These are phyloP conservation scores for Lachnellula occidentalis DNA, from an alignment of 2,329 filamentous ascomycete species.

Conservation along the genomic window DNA sequence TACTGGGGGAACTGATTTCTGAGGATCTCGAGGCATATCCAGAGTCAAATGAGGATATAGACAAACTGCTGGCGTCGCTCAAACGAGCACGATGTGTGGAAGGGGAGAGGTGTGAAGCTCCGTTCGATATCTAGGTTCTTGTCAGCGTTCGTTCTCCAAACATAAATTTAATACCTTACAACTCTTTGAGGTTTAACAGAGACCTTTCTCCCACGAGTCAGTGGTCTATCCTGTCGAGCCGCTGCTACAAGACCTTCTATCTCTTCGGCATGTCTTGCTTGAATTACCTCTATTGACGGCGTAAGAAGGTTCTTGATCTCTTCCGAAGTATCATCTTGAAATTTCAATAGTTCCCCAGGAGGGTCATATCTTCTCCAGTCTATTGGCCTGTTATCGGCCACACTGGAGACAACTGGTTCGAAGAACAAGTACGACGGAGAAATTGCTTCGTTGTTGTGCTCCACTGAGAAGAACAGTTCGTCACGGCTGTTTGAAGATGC, in stretches of 20 bases:
- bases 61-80: conserved; percentile 13
- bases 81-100: conserved; percentile 2
- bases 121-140: conserved; percentile 2
- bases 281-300: conserved; percentile 42
- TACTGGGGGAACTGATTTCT: background rate
- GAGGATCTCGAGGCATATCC: conserved; percentile 19
- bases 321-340: conserved; percentile 36
- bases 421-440: conserved; percentile 17
- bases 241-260: conserved; percentile 28
- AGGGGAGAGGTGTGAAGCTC: background rate
- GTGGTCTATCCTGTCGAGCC: conserved; percentile 28
- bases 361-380: conserved; percentile 45
- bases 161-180: conserved; percentile 21
- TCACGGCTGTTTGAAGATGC: background rate
- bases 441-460: conserved; percentile 5
- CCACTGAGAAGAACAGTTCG: conserved; percentile 16
- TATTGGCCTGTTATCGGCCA: conserved; percentile 18
- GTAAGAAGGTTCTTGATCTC: conserved; percentile 38
- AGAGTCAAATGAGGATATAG: conserved; percentile 18
- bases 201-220: conserved; percentile 13
- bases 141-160: background rate
- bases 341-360: conserved; percentile 37
- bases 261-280: conserved; percentile 32
- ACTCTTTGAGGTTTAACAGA: conserved; percentile 15
- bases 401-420: conserved; percentile 18